phyloP scores from a whole-genome alignment of 345 rosid species.

The Hibiscus mutabilis region DNA sequence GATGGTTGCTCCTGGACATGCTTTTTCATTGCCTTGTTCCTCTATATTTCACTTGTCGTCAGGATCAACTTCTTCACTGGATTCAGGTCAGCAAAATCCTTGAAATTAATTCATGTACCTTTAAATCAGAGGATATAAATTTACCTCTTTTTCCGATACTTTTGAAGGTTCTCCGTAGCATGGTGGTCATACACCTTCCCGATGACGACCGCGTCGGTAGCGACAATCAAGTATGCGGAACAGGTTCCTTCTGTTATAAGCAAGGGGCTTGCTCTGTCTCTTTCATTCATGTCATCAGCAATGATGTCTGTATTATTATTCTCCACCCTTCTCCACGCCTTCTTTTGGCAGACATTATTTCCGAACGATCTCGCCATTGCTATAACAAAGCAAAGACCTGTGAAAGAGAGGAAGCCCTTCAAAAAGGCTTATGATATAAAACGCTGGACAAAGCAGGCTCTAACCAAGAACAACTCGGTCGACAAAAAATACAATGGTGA shows the following conservation, averaged over 20 bases:
- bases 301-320: conserved; percentile 65
- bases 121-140: no score
- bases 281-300: conserved; percentile 68
- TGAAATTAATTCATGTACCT: no score
- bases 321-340: conserved; percentile 74
- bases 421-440: conserved; percentile 52
- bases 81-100: conserved; percentile 46
- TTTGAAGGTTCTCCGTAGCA: conserved; percentile 77
- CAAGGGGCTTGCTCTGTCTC: conserved; percentile 59
- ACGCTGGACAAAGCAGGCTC: conserved; percentile 76
- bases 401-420: conserved; percentile 53
- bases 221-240: conserved; percentile 83
- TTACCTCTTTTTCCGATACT: neutral
- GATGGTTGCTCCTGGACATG: conserved; percentile 79
- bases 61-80: conserved; percentile 95
- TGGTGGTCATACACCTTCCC: conserved; percentile 99
- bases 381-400: conserved; percentile 58
- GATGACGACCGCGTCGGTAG: conserved; percentile 88
- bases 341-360: conserved; percentile 63
- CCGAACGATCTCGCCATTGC: conserved; percentile 92
- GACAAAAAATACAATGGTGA: conserved; percentile 37
- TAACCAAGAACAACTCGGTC: conserved; percentile 33
- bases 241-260: conserved; percentile 54
- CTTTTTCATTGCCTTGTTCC: conserved; percentile 81
- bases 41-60: conserved; percentile 60